Conservation (phyloP, 208 protist species). For the Leishmania braziliensis region DNA sequence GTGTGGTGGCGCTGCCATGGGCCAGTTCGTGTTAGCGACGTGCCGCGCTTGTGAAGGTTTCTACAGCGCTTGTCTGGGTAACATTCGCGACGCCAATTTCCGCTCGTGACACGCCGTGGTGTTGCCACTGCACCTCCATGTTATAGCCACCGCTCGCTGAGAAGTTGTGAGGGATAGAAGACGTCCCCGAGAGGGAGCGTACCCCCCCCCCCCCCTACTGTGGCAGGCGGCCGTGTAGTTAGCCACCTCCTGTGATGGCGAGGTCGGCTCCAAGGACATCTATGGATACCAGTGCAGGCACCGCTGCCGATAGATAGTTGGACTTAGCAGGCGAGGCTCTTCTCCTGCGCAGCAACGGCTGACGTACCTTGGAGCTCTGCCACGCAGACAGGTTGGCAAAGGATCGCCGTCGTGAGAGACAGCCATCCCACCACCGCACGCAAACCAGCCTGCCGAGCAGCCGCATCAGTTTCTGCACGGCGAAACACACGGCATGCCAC, state of each 20-base stretch:
- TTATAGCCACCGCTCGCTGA: not conserved
- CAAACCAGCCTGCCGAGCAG: slow-evolving; percentile 15
- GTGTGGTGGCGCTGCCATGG: not conserved
- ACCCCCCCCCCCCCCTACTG: not conserved
- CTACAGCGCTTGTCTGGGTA: not conserved
- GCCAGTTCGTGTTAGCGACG: not conserved
- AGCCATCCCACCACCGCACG: slow-evolving; percentile 19
- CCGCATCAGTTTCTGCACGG: slow-evolving; percentile 13
- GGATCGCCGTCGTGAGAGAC: not conserved
- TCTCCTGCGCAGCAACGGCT: not conserved
- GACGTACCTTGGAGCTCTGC: too few species aligned
- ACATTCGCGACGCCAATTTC: too few species aligned
- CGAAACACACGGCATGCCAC: not conserved
- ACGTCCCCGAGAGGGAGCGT: not conserved
- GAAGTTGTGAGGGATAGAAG: not conserved
- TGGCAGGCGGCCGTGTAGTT: not conserved
- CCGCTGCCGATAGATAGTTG: not conserved
- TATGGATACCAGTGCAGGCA: not conserved
- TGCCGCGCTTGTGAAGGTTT: not conserved
- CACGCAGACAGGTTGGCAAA: not conserved
- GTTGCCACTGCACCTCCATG: not conserved
- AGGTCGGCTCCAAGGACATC: not conserved
- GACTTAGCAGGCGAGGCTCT: not conserved
- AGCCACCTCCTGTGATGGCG: not conserved
- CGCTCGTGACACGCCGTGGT: not conserved